These are phyloP conservation scores for Sonneratia caseolaris DNA, from an alignment of 345 rosid genomes.

Conservation along the genomic window DNA sequence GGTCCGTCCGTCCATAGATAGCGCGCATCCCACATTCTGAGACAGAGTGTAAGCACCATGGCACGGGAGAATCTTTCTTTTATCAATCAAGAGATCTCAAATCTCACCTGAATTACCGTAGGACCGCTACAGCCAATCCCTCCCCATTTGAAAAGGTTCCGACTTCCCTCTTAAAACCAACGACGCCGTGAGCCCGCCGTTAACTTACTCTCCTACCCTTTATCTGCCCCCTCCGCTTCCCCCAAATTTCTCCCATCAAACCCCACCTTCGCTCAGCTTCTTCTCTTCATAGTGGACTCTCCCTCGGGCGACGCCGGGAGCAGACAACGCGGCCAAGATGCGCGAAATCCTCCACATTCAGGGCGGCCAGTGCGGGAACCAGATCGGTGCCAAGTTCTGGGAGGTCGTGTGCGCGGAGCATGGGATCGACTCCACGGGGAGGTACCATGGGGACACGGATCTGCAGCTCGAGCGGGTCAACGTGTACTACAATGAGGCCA, in stretches of 20 bases:
- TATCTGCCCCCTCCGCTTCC: not conserved
- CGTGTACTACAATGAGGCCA: conserved; percentile 72
- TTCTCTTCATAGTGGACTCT: conserved; percentile 6
- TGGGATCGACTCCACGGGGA: conserved; percentile 75
- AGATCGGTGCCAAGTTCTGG: conserved; percentile 78
- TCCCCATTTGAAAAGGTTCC: conserved; percentile 4
- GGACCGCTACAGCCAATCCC: not conserved
- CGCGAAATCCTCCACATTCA: conserved; percentile 75
- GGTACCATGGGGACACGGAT: conserved; percentile 51
- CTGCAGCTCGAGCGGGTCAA: conserved; percentile 64
- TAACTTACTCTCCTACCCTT: not conserved
- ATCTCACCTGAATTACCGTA: conserved; percentile 3
- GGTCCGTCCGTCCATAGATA: too few relatives aligned
- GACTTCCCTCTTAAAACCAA: conserved; percentile 1
- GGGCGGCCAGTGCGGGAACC: conserved; percentile 76
- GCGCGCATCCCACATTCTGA: too few relatives aligned
- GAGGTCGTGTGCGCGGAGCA: conserved; percentile 76
- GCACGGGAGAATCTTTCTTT: too few relatives aligned
- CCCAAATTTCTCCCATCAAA: not conserved
- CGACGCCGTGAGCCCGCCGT: conserved; percentile 11
- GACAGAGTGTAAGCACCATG: too few relatives aligned
- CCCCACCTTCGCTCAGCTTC: not conserved
- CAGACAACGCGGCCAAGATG: conserved; percentile 23
- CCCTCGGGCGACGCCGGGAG: not conserved
- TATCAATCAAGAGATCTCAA: too few relatives aligned